Conservation (phyloP, 371 early-diverging fungal genomes). For the Chytridium lagenaria region DNA sequence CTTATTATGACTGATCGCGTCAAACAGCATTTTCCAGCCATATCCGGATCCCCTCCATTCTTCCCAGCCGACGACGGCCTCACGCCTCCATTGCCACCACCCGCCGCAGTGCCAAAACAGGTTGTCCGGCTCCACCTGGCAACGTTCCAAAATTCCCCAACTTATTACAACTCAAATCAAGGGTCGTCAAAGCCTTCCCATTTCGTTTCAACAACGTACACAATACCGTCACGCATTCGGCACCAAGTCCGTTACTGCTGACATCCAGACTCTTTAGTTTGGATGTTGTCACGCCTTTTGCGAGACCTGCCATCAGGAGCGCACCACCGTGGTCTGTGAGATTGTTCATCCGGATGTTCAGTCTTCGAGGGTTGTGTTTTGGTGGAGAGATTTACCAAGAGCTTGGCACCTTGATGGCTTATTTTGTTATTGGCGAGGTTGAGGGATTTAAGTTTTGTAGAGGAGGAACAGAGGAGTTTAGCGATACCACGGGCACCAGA, state of each 20-base stretch:
- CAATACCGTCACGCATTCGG: conserved; percentile 36
- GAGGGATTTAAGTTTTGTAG: conserved; percentile 34
- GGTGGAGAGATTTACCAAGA: conserved; percentile 42
- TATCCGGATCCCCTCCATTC: conserved; percentile 40
- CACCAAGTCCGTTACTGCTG: conserved; percentile 47
- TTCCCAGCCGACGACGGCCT: conserved; percentile 5
- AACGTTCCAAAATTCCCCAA: conserved; percentile 34
- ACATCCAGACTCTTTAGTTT: conserved; percentile 39
- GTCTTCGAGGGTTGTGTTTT: conserved; percentile 38
- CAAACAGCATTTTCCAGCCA: conserved; percentile 52
- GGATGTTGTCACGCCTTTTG: neutral
- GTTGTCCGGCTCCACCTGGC: conserved; percentile 29
- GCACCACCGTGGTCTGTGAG: conserved; percentile 51
- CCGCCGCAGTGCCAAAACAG: too few relatives aligned
- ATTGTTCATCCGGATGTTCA: conserved; percentile 48
- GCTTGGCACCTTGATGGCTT: conserved; percentile 33
- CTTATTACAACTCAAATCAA: conserved; percentile 54
- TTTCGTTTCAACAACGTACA: conserved; percentile 45
- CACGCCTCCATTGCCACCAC: neutral
- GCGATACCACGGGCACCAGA: conserved; percentile 52
- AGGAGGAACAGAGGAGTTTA: conserved; percentile 40
- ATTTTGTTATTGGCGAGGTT: conserved; percentile 53
- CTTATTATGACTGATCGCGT: conserved; percentile 58
- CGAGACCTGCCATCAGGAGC: conserved; percentile 28
- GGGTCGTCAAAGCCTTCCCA: conserved; percentile 26